Conservation (phyloP, 2,329 filamentous ascomycete species). For the Dothideomycetes sp. region DNA sequence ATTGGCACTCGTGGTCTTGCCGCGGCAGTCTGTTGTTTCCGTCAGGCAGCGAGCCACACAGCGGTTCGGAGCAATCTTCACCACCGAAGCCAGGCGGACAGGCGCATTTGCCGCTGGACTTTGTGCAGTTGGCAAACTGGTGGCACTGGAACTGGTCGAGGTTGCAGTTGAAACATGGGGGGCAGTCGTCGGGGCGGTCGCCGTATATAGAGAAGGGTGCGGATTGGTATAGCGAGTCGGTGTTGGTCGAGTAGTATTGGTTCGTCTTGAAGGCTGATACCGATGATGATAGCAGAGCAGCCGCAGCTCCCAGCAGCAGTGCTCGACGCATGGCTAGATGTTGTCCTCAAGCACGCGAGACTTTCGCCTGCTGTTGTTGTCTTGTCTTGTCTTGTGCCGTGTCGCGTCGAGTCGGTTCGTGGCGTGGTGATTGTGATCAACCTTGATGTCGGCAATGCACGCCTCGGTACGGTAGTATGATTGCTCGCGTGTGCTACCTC, state of each 20-base stretch:
- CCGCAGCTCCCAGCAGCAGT: neutral
- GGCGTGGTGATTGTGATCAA: too few species aligned
- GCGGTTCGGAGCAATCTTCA: conserved; percentile 82
- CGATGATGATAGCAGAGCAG: conserved; percentile 3
- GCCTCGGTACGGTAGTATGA: neutral
- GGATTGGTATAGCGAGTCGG: conserved; percentile 1
- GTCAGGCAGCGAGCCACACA: conserved; percentile 80
- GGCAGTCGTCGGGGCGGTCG: conserved; percentile 66
- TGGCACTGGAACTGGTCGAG: conserved; percentile 84
- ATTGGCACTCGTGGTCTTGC: conserved; percentile 63
- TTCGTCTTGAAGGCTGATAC: conserved; percentile 11
- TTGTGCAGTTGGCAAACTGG: conserved; percentile 83
- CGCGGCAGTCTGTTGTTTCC: conserved; percentile 71
- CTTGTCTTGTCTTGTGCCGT: neutral
- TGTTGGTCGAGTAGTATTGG: conserved; percentile 5
- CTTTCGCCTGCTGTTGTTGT: conserved; percentile 1
- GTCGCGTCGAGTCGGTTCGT: neutral
- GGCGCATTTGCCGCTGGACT: conserved; percentile 82
- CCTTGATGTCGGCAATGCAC: too few species aligned
- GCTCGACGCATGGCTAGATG: neutral
- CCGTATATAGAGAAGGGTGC: conserved; percentile 54
- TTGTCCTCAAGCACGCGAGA: neutral
- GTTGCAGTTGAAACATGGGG: conserved; percentile 95
- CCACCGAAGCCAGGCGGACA: conserved; percentile 91
- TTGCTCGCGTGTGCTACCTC: neutral